Evolutionary conservation across 2,329 filamentous ascomycete species (phyloP).

Genomic region (Coniella vitis): DNA sequence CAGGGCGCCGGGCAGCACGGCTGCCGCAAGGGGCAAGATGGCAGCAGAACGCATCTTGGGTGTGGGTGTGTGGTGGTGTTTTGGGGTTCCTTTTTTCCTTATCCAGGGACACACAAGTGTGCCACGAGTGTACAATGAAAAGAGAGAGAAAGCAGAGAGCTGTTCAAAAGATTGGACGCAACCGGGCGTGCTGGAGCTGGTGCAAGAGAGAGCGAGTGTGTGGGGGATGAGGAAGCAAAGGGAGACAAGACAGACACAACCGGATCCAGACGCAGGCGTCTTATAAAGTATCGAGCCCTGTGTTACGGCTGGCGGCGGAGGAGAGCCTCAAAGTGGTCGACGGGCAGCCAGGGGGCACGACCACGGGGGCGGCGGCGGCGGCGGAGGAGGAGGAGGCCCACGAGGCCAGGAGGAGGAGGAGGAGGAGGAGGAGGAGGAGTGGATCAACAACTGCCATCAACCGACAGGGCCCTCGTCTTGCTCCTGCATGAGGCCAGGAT

Average conservation of each 20-base stretch:
- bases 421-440: too few relatives aligned
- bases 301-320: neutral
- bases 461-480: too few relatives aligned
- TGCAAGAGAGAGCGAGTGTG: slow-evolving; percentile 2
- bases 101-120: neutral
- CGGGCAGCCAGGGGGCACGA: too few relatives aligned
- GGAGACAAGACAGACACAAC: neutral
- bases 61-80: neutral
- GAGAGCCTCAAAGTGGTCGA: too few relatives aligned
- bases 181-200: slow-evolving; percentile 10
- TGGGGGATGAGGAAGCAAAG: neutral
- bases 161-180: slow-evolving; percentile 10
- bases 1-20: slow-evolving; percentile 7
- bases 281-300: slow-evolving; percentile 1
- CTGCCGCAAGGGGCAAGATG: slow-evolving; percentile 1
- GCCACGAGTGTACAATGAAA: too few relatives aligned
- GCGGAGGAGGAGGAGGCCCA: too few relatives aligned
- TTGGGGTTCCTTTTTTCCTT: neutral
- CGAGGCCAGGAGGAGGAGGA: too few relatives aligned
- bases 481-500: neutral
- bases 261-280: neutral
- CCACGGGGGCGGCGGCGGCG: too few relatives aligned
- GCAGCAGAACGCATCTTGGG: slow-evolving; percentile 7
- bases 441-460: too few relatives aligned
- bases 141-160: neutral